phyloP scores from a whole-genome alignment of 2,329 filamentous ascomycete species.

The Aspergillus clavatus region DNA sequence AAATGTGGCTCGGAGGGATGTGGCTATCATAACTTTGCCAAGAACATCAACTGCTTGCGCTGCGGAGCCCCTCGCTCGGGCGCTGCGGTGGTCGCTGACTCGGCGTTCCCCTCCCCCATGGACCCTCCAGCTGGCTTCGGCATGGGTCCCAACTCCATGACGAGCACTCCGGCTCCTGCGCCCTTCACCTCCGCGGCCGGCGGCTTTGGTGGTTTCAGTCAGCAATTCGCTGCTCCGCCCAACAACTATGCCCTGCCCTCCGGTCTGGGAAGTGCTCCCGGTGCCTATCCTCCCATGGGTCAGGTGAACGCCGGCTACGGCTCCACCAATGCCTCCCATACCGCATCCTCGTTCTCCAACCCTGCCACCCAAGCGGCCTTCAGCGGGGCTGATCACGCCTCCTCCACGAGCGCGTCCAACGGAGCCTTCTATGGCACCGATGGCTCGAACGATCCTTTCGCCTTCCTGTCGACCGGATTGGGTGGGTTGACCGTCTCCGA shows the following conservation, averaged over 20 bases:
- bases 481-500: slow-evolving; percentile 54
- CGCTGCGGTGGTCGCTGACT: slow-evolving; percentile 90
- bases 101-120: slow-evolving; percentile 85
- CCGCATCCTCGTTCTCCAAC: slow-evolving; percentile 84
- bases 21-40: slow-evolving; percentile 98
- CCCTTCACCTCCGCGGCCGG: slow-evolving; percentile 66
- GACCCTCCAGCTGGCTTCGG: slow-evolving; percentile 76
- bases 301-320: slow-evolving; percentile 74
- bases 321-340: slow-evolving; percentile 71
- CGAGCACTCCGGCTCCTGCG: slow-evolving; percentile 71
- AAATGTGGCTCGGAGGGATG: slow-evolving; percentile 97
- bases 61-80: slow-evolving; percentile 93
- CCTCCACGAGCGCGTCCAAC: slow-evolving; percentile 70
- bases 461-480: slow-evolving; percentile 58
- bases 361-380: slow-evolving; percentile 92
- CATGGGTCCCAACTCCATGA: slow-evolving; percentile 85
- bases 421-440: slow-evolving; percentile 62
- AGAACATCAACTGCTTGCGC: slow-evolving; percentile 95
- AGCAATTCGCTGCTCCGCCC: slow-evolving; percentile 76
- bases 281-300: slow-evolving; percentile 65
- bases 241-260: slow-evolving; percentile 88
- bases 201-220: slow-evolving; percentile 63
- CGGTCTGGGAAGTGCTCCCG: slow-evolving; percentile 72
- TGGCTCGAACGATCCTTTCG: slow-evolving; percentile 57
- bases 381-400: slow-evolving; percentile 77